Evolutionary conservation across 176 grass and related monocot species (phyloP).

Genomic region (Panicum miliaceum): DNA sequence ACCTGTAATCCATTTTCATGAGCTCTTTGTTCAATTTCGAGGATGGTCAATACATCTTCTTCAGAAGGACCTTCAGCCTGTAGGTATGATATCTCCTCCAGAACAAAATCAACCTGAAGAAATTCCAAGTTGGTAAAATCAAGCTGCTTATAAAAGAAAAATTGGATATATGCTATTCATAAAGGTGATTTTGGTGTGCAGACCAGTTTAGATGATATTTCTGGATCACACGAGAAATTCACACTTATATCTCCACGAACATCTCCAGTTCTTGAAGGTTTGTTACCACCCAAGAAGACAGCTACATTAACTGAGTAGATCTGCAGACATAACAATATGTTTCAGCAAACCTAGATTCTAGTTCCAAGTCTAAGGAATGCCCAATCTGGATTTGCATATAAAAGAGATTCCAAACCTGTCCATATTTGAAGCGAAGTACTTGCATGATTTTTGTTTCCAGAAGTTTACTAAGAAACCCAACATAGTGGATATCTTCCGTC

Average conservation of each 20-base stretch:
- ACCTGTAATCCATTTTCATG: slow-evolving; percentile 99
- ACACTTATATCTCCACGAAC: slow-evolving; percentile 94
- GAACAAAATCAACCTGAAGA: slow-evolving; percentile 86
- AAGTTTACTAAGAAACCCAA: slow-evolving; percentile 98
- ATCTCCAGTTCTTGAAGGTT: slow-evolving; percentile 94
- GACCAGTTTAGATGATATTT: slow-evolving; percentile 91
- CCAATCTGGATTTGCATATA: slow-evolving; percentile 28
- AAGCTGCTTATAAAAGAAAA: neutral
- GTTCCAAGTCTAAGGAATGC: slow-evolving; percentile 8
- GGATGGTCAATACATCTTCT: slow-evolving; percentile 78
- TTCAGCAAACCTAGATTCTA: slow-evolving; percentile 25
- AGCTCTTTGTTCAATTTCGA: slow-evolving; percentile 98
- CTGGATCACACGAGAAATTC: slow-evolving; percentile 95
- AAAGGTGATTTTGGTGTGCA: slow-evolving; percentile 14
- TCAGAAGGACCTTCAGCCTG: slow-evolving; percentile 85
- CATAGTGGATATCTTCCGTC: slow-evolving; percentile 96
- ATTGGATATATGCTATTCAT: slow-evolving; percentile 9
- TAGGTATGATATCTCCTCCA: slow-evolving; percentile 91
- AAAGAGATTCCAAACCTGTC: slow-evolving; percentile 68
- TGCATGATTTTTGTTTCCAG: slow-evolving; percentile 97
- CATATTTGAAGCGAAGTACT: slow-evolving; percentile 99
- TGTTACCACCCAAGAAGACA: slow-evolving; percentile 98
- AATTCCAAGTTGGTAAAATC: slow-evolving; percentile 28
- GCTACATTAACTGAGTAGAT: slow-evolving; percentile 95
- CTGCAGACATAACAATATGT: slow-evolving; percentile 54